These are phyloP conservation scores for Candida ovalis DNA, from an alignment of 805 yeast species.

Conservation along the genomic window DNA sequence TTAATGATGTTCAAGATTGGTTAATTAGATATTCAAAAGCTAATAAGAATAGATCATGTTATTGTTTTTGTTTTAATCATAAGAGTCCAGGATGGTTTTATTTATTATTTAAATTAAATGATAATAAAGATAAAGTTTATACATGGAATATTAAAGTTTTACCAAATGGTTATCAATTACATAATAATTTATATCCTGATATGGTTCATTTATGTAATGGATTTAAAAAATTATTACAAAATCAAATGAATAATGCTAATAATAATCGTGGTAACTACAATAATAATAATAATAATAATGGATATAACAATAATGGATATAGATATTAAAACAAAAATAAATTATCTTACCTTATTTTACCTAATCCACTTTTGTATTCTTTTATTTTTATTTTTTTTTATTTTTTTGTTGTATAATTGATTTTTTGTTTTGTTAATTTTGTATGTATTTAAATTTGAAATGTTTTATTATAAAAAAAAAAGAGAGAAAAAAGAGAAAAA, in stretches of 20 bases:
- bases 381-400: slow-evolving; percentile 2
- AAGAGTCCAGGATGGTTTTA: slow-evolving; percentile 92
- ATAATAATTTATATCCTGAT: slow-evolving; percentile 81
- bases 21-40: slow-evolving; percentile 86
- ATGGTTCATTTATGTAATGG: slow-evolving; percentile 90
- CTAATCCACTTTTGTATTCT: not conserved
- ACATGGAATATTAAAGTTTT: slow-evolving; percentile 92
- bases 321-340: not conserved
- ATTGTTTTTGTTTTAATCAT: slow-evolving; percentile 87
- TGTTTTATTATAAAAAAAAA: no score
- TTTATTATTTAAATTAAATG: slow-evolving; percentile 77
- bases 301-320: slow-evolving; percentile 5
- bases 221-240: slow-evolving; percentile 57
- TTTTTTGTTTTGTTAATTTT: no score
- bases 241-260: slow-evolving; percentile 24
- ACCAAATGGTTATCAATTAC: slow-evolving; percentile 79
- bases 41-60: slow-evolving; percentile 84
- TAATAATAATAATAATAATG: slow-evolving; percentile 3
- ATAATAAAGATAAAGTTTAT: slow-evolving; percentile 57
- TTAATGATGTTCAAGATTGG: slow-evolving; percentile 79
- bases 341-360: not conserved
- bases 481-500: no score
- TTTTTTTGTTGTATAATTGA: not conserved
- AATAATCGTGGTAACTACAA: slow-evolving; percentile 10
- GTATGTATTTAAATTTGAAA: no score